Conservation (phyloP, 2,329 filamentous ascomycete species). For the Diaporthe vexans region DNA sequence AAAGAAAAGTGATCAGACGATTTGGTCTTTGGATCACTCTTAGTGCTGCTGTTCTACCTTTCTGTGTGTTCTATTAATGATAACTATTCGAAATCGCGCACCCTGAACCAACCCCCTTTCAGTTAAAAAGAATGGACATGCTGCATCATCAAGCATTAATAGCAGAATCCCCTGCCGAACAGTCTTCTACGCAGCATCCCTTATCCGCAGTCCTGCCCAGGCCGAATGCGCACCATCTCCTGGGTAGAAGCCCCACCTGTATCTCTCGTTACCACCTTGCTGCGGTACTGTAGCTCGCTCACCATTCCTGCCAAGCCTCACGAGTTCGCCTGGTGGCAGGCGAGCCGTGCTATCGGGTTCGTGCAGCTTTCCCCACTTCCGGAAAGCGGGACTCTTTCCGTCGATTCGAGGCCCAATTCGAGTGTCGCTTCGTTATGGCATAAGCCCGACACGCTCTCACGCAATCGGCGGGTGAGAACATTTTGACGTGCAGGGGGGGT, state of each 20-base stretch:
- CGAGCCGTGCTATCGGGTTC: not conserved
- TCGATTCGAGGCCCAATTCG: not conserved
- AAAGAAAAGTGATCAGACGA: too few species aligned
- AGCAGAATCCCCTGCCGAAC: too few species aligned
- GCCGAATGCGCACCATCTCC: not conserved
- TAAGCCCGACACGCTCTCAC: constrained; percentile 23
- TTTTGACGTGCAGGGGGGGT: not conserved
- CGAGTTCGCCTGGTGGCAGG: not conserved
- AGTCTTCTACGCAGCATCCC: too few species aligned
- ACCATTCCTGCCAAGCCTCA: constrained; percentile 26
- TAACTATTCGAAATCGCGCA: too few species aligned
- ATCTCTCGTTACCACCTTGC: not conserved
- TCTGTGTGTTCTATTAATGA: too few species aligned
- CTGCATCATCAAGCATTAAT: too few species aligned
- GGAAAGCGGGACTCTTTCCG: too few species aligned
- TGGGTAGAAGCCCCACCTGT: not conserved
- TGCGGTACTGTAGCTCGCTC: not conserved
- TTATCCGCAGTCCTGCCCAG: too few species aligned
- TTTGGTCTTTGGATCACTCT: too few species aligned
- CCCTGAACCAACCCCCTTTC: too few species aligned
- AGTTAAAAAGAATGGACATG: too few species aligned
- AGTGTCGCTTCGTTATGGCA: not conserved
- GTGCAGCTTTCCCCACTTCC: not conserved
- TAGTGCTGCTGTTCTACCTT: too few species aligned
- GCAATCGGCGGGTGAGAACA: constrained; percentile 22